These are phyloP conservation scores for Auxenochlorella pyrenoidosa DNA, from an alignment of 139 green algal genomes.

Conservation along the genomic window DNA sequence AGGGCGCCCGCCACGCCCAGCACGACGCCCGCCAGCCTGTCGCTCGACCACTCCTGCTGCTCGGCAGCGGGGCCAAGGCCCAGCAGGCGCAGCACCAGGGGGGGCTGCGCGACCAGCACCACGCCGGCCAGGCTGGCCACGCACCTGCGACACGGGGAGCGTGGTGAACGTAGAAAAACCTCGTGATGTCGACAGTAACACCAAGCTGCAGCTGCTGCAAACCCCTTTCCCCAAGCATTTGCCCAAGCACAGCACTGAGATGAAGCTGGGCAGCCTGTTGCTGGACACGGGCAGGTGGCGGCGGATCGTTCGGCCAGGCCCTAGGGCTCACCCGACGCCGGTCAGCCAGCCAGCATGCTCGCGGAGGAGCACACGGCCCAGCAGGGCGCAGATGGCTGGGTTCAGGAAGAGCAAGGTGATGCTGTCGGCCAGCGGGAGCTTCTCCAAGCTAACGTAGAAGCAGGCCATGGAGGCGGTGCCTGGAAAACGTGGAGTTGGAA, in stretches of 20 bases:
- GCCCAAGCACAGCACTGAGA: too few species aligned
- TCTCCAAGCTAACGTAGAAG: conserved; percentile 53
- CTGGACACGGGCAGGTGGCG: too few species aligned
- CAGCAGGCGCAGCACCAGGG: conserved; percentile 33
- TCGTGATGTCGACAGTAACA: too few species aligned
- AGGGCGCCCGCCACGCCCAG: not conserved
- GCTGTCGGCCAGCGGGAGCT: conserved; percentile 43
- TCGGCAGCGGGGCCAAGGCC: not conserved
- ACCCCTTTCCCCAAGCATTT: too few species aligned
- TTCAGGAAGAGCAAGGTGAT: conserved; percentile 61
- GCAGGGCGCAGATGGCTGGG: conserved; percentile 45
- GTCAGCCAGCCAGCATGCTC: conserved; percentile 28
- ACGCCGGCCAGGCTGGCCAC: conserved; percentile 37
- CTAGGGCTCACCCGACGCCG: conserved; percentile 27
- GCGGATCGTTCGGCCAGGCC: not conserved
- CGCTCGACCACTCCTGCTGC: not conserved
- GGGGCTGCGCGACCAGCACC: conserved; percentile 40
- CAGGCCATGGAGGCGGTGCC: conserved; percentile 40
- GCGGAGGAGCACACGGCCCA: conserved; percentile 42
- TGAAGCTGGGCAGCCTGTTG: too few species aligned
- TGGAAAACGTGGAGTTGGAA: too few species aligned
- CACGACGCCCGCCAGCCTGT: not conserved
- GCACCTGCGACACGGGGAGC: not conserved
- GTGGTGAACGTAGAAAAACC: too few species aligned
- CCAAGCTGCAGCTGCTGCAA: too few species aligned